Conservation (phyloP, 139 green algal species). For the Klebsormidium nitens region DNA sequence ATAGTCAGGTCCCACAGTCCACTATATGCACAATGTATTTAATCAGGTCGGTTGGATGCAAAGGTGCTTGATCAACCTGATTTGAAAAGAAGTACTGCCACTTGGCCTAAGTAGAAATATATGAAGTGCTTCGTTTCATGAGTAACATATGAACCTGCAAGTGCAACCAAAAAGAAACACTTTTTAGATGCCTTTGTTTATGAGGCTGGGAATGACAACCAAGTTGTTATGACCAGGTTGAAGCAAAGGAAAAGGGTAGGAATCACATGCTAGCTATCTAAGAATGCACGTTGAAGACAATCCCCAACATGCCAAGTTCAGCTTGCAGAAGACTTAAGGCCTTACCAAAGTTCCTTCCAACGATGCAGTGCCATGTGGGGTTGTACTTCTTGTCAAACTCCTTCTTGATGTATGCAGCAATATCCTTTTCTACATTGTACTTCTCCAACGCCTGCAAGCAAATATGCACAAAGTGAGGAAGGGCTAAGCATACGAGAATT, state of each 20-base stretch:
- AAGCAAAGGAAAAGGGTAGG: background rate
- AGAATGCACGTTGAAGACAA: background rate
- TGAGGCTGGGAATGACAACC: background rate
- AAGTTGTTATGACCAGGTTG: background rate
- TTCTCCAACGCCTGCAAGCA: constrained; percentile 87
- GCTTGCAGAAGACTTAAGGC: background rate
- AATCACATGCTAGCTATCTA: background rate
- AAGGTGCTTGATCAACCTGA: constrained; percentile 63
- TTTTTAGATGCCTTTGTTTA: background rate
- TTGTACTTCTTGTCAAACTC: constrained; percentile 98
- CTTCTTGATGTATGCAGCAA: constrained; percentile 98
- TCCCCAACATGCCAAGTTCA: background rate
- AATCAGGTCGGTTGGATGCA: too few species aligned
- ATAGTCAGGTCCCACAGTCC: too few species aligned
- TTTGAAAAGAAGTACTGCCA: constrained; percentile 91
- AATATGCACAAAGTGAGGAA: too few species aligned
- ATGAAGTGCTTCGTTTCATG: constrained; percentile 98
- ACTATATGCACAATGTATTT: too few species aligned
- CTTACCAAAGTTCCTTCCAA: constrained; percentile 89
- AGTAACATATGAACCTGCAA: constrained; percentile 89
- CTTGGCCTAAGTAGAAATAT: constrained; percentile 77
- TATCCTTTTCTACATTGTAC: constrained; percentile 98
- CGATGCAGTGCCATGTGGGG: constrained; percentile 98
- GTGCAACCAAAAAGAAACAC: background rate
- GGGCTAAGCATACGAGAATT: too few species aligned